Conservation (phyloP, 1,139 yeast genomes). For the Suhomyces panamericanus region DNA sequence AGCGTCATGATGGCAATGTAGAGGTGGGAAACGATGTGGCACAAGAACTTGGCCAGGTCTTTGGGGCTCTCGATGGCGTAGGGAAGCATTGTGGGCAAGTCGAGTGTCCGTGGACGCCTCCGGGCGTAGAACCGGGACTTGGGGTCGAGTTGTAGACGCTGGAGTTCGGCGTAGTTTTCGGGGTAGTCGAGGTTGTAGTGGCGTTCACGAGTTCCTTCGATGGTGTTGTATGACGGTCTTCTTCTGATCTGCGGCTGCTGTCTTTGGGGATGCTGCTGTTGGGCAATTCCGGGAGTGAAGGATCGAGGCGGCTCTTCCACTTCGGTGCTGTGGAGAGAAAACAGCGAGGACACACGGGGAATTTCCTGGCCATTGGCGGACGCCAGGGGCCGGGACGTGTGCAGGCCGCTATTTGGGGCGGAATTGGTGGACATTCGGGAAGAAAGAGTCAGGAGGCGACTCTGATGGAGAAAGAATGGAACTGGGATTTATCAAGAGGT, state of each 20-base stretch:
- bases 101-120: constrained; percentile 50
- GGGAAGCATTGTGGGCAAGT: constrained; percentile 68
- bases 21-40: constrained; percentile 76
- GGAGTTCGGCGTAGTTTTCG: constrained; percentile 43
- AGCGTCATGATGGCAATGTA: constrained; percentile 76
- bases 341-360: constrained; percentile 12
- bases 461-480: background rate
- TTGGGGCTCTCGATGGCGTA: constrained; percentile 68
- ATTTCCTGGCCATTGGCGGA: constrained; percentile 18
- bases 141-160: constrained; percentile 45
- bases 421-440: background rate
- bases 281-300: constrained; percentile 8
- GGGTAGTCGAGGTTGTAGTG: constrained; percentile 63
- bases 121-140: constrained; percentile 60
- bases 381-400: constrained; percentile 21
- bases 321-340: background rate
- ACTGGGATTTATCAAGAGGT: background rate
- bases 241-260: constrained; percentile 14
- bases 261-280: background rate
- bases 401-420: background rate
- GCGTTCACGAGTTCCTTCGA: constrained; percentile 41
- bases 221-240: constrained; percentile 39
- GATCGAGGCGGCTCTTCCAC: constrained; percentile 9
- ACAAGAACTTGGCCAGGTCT: constrained; percentile 73
- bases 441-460: background rate